phyloP scores from a whole-genome alignment of 352 stramenopile genomes.

The Hyaloperonospora brassicae region DNA sequence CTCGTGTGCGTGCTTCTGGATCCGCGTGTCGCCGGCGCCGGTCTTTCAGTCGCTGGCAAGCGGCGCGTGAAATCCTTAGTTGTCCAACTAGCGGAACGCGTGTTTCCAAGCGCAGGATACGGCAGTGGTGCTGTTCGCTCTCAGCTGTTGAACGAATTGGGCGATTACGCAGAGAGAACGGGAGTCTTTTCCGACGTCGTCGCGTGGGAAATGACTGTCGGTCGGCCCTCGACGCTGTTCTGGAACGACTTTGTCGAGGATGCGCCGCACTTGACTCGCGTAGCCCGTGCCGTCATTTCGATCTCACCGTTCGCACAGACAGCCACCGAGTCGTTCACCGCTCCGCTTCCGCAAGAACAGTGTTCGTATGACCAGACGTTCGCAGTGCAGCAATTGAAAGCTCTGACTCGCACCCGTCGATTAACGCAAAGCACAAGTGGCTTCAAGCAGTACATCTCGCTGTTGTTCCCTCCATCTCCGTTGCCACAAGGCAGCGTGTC shows the following conservation, averaged over 20 bases:
- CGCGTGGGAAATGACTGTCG: slow-evolving; percentile 42
- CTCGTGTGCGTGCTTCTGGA: slow-evolving; percentile 43
- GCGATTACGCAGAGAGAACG: slow-evolving; percentile 31
- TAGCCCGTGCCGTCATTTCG: slow-evolving; percentile 30
- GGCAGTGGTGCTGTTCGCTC: slow-evolving; percentile 10
- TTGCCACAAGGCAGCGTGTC: slow-evolving; percentile 2
- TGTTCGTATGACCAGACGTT: slow-evolving; percentile 19
- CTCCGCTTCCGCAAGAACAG: background rate
- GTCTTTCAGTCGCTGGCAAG: slow-evolving; percentile 33
- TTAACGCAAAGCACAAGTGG: background rate
- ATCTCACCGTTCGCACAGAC: slow-evolving; percentile 19
- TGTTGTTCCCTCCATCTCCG: slow-evolving; percentile 16
- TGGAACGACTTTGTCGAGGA: slow-evolving; percentile 47
- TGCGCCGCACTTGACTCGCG: slow-evolving; percentile 28
- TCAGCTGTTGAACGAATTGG: slow-evolving; percentile 32
- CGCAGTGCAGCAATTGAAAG: slow-evolving; percentile 18
- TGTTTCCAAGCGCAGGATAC: slow-evolving; percentile 21
- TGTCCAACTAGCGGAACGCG: slow-evolving; percentile 23
- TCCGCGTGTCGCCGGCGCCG: slow-evolving; percentile 32
- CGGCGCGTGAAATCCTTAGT: slow-evolving; percentile 43
- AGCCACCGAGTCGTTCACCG: slow-evolving; percentile 8
- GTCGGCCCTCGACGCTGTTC: slow-evolving; percentile 30
- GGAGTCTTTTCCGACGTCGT: slow-evolving; percentile 34
- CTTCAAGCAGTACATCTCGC: slow-evolving; percentile 9
- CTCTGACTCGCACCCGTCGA: background rate